Evolutionary conservation across 73 alveolate species (phyloP).

Genomic region (Paramecium biaurelia): DNA sequence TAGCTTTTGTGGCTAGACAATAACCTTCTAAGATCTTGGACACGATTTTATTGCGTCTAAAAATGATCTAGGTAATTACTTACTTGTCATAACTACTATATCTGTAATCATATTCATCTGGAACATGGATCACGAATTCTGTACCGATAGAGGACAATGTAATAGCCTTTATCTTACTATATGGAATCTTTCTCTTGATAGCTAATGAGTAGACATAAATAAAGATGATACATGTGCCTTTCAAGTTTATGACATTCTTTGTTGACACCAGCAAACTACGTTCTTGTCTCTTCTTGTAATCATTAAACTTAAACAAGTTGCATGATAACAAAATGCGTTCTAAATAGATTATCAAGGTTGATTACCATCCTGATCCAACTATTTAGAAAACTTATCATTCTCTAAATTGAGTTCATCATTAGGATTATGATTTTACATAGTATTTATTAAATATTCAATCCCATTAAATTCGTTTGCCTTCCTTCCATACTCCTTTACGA

Average conservation of each 20-base stretch:
- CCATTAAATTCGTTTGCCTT: constrained; percentile 53
- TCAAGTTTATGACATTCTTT: constrained; percentile 51
- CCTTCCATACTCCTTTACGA: constrained; percentile 53
- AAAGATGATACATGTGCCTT: constrained; percentile 55
- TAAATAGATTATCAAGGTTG: not conserved
- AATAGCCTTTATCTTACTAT: constrained; percentile 37
- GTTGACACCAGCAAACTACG: constrained; percentile 55
- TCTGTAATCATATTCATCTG: constrained; percentile 82
- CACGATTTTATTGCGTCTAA: not conserved
- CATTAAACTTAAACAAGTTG: constrained; percentile 63
- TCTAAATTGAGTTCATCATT: constrained; percentile 61
- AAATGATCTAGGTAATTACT: not conserved
- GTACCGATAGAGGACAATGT: constrained; percentile 59
- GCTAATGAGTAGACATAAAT: not conserved
- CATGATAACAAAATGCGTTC: constrained; percentile 58
- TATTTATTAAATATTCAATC: not conserved
- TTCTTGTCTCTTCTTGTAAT: constrained; percentile 64
- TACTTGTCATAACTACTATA: constrained; percentile 70
- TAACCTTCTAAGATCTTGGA: not conserved
- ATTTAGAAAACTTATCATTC: constrained; percentile 47
- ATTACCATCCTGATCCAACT: constrained; percentile 62
- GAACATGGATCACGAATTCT: constrained; percentile 83
- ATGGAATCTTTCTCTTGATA: constrained; percentile 55
- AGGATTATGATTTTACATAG: constrained; percentile 35
- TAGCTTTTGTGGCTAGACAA: not conserved